Conservation (phyloP, 2,329 filamentous ascomycete genomes). For the Aspergillus jensenii region DNA sequence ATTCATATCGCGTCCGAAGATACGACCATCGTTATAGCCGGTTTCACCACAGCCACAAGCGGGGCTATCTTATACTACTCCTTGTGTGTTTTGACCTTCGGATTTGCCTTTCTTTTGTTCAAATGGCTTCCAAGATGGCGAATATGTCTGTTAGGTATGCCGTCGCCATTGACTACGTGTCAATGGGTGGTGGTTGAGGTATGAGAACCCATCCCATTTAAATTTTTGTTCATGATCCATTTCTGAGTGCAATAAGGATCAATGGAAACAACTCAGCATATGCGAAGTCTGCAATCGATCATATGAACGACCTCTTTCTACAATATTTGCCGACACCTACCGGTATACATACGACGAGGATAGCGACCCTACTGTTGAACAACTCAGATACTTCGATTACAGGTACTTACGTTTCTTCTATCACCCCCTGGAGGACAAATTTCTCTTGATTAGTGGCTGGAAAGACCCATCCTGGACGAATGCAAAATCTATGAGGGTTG, state of each 20-base stretch:
- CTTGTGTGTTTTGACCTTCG: slow-evolving; percentile 71
- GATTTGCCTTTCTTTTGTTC: slow-evolving; percentile 79
- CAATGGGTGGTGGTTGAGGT: slow-evolving; percentile 91
- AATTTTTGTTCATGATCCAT: background rate
- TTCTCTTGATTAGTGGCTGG: slow-evolving; percentile 84
- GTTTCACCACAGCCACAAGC: slow-evolving; percentile 74
- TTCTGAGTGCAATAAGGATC: slow-evolving; percentile 58
- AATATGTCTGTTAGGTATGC: slow-evolving; percentile 70
- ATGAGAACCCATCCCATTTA: slow-evolving; percentile 27
- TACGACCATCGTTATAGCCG: slow-evolving; percentile 87
- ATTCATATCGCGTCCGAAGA: slow-evolving; percentile 92
- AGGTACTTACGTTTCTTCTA: slow-evolving; percentile 92
- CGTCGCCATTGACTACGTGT: slow-evolving; percentile 69
- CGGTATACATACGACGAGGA: slow-evolving; percentile 64
- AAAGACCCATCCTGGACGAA: slow-evolving; percentile 89
- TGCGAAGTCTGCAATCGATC: slow-evolving; percentile 62
- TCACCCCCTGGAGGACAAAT: slow-evolving; percentile 85
- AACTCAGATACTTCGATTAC: slow-evolving; percentile 81
- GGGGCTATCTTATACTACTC: slow-evolving; percentile 69
- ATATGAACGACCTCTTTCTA: slow-evolving; percentile 64
- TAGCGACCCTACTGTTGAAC: slow-evolving; percentile 71
- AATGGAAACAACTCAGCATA: slow-evolving; percentile 91
- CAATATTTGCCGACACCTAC: slow-evolving; percentile 55
- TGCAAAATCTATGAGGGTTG: slow-evolving; percentile 69
- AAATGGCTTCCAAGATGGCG: slow-evolving; percentile 90